Evolutionary conservation across 192 early-diverging fungal genomes (phyloP), one percentile per base, ranked within the genome.

Genomic region (Coemansia sp.): DNA sequence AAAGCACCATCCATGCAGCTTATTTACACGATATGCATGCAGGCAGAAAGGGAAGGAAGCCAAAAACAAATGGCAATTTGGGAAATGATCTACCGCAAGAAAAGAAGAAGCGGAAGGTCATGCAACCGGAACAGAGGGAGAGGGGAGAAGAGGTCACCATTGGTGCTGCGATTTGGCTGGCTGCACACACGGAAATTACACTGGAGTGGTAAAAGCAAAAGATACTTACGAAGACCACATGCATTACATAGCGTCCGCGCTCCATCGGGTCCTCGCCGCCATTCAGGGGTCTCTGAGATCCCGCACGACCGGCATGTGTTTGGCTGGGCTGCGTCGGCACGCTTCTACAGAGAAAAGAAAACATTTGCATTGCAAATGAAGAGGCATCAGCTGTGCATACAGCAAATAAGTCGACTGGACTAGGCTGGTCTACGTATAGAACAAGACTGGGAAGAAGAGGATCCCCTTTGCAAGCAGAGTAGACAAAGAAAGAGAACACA

Each of bases 161-260:
- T n/a, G n/a, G 17, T 2, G 19, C 22, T 22, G 54, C 22, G 10
- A 55, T 29, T n/a, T n/a, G n/a, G 9, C 9, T 22, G n/a, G n/a
- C n/a, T n/a, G n/a, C 11, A 17, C 31, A 3, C 22, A 13, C 28
- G n/a, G 8, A 14, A 28, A 55, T 55, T 10, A 36, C 22, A 37
- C 14, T 23, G 20, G 13, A 22, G 44, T 22, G 44, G 44, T n/a
- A 42, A 42, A 13, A 15, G 41, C n/a, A 42, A 1, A 42, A 13
- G 44, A 44, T 65, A 87, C 87, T 84, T 84, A 90, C 89, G 89
- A 44, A 92, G 83, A 15, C 95, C 95, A 72, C 95, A 95, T 0
- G 94, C 95, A 77, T 97, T 97, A 81, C 95, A 97, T 20, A 97
- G 84, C 11, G 94, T 96, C 27, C 95, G 81, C 6, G 91, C 88